A percentile compares a stretch with the other conserved stretches of the same genome.
Evolutionary conservation across 192 early-diverging fungal species (phyloP).

Genomic region (Coemansia javaensis): DNA sequence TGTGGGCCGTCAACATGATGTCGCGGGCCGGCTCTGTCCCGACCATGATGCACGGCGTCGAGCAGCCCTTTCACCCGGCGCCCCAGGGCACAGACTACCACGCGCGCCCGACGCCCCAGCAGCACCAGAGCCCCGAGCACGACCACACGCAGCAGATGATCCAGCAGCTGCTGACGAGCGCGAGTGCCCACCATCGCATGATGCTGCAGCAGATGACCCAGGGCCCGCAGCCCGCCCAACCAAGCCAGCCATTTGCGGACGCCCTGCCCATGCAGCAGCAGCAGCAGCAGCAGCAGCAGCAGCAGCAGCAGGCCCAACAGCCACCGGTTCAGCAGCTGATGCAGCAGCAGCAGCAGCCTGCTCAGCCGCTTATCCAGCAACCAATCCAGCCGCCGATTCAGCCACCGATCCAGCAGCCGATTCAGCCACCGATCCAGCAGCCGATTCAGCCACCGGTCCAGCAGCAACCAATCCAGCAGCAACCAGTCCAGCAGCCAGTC

Average conservation of each 20-base stretch:
- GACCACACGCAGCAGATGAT: not conserved
- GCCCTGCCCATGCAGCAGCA: too few relatives aligned
- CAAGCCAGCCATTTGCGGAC: too few relatives aligned
- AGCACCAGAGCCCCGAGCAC: not conserved
- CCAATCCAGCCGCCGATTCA: not conserved
- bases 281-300: slow-evolving; percentile 12
- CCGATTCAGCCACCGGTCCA: too few relatives aligned
- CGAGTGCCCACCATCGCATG: too few relatives aligned
- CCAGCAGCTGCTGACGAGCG: not conserved
- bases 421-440: not conserved
- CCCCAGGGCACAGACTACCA: too few relatives aligned
- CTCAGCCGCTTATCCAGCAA: not conserved
- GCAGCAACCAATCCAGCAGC: slow-evolving; percentile 8
- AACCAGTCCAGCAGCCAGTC: slow-evolving; percentile 2
- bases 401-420: slow-evolving; percentile 1
- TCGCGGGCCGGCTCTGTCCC: too few relatives aligned
- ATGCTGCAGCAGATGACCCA: not conserved
- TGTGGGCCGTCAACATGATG: too few relatives aligned
- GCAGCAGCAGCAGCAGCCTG: slow-evolving; percentile 9
- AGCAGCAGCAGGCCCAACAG: slow-evolving; percentile 4
- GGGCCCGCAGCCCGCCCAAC: too few relatives aligned
- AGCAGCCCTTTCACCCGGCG: too few relatives aligned
- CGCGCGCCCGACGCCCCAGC: too few relatives aligned
- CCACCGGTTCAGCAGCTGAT: not conserved
- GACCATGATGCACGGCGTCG: too few relatives aligned